Conservation (phyloP, 2,329 filamentous ascomycete genomes). For the Calonectria montana region DNA sequence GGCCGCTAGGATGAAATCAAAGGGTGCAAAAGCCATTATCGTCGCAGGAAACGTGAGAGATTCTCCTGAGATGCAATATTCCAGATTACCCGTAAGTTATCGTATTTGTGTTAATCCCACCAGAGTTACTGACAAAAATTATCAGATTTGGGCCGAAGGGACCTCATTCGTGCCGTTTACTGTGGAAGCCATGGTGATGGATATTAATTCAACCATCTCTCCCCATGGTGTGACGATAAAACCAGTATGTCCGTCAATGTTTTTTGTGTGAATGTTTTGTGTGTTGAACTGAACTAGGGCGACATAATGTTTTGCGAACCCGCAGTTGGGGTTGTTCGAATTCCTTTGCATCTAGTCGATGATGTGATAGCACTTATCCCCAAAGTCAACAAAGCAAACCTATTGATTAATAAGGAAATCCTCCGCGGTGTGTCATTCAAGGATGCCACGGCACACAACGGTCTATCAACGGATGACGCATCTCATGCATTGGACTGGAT, state of each 20-base stretch:
- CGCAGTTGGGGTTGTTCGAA: background rate
- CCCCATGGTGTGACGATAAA: background rate
- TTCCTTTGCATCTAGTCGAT: background rate
- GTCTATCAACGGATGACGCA: background rate
- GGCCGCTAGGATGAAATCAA: background rate
- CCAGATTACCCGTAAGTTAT: background rate
- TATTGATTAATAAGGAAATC: background rate
- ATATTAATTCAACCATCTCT: background rate
- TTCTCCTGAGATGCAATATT: background rate
- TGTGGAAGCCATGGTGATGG: background rate
- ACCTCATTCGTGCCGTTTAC: background rate
- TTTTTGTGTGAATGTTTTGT: too few species aligned
- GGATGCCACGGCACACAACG: background rate
- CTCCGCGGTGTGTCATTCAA: background rate
- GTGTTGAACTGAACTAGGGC: background rate
- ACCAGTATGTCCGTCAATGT: background rate
- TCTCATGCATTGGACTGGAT: background rate
- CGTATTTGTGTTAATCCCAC: fast-evolving
- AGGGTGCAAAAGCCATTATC: background rate
- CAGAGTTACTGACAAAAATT: background rate
- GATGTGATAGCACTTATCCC: background rate
- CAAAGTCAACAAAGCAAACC: background rate
- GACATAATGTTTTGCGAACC: background rate
- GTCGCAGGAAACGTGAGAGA: background rate
- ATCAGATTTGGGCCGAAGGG: background rate